Conservation (phyloP, 1,284 basidiomycete genomes). For the Chondrostereum purpureum region DNA sequence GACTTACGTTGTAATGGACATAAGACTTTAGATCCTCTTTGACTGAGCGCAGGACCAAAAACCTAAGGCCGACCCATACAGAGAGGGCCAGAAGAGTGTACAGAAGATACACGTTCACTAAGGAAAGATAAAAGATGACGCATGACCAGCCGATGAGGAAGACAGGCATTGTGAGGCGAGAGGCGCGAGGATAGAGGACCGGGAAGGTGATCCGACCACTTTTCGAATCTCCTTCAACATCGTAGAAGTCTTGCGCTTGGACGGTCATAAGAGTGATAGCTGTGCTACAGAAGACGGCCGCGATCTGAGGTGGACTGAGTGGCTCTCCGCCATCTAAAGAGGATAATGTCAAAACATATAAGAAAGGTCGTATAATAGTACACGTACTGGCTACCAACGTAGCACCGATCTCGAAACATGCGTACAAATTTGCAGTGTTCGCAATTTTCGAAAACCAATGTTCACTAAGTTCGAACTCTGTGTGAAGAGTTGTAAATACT, state of each 20-base stretch:
- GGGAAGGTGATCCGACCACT: neutral
- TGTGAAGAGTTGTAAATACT: slow-evolving; percentile 18
- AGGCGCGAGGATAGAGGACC: neutral
- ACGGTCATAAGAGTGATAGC: neutral
- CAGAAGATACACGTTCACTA: neutral
- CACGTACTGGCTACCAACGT: neutral
- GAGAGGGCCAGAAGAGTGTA: neutral
- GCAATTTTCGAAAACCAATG: neutral
- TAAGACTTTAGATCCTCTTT: neutral
- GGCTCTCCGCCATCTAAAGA: neutral
- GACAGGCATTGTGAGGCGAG: neutral
- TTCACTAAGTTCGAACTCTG: slow-evolving; percentile 15
- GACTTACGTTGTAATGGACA: slow-evolving; percentile 7
- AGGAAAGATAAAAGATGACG: neutral
- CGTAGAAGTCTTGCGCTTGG: neutral
- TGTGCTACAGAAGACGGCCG: neutral
- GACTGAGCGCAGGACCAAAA: neutral
- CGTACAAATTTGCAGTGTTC: neutral
- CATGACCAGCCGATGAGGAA: neutral
- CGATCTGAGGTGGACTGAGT: neutral
- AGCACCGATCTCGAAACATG: neutral
- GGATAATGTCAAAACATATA: neutral
- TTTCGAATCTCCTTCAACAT: neutral
- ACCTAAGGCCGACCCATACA: neutral
- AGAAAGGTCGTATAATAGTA: neutral